A percentile compares a stretch with the other conserved stretches of the same genome.
Evolutionary conservation across 2,329 filamentous ascomycete species (phyloP).

Genomic region (Gnomoniopsis sp.): DNA sequence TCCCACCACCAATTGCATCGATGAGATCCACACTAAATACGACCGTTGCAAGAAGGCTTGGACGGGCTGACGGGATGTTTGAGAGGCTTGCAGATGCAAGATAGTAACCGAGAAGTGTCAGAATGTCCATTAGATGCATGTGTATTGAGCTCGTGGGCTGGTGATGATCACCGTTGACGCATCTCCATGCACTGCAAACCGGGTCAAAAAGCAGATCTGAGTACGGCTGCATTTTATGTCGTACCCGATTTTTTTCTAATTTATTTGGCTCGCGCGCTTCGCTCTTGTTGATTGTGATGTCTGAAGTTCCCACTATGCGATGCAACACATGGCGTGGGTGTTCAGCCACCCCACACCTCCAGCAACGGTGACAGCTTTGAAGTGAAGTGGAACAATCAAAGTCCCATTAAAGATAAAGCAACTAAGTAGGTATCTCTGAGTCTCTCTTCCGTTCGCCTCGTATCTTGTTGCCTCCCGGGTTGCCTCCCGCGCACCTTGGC

Average conservation of each 20-base stretch:
- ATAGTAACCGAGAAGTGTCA: not conserved
- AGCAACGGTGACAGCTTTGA: not conserved
- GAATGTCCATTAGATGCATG: not conserved
- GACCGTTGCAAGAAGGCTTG: not conserved
- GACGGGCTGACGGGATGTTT: not conserved
- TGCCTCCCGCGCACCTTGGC: not conserved
- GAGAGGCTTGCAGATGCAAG: not conserved
- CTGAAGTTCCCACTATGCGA: not conserved
- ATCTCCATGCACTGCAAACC: not conserved
- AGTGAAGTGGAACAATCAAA: not conserved
- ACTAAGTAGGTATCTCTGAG: conserved; percentile 7
- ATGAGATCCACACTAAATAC: conserved; percentile 1
- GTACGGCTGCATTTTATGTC: no score
- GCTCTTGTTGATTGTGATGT: not conserved
- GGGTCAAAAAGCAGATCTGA: not conserved
- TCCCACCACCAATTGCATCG: conserved; percentile 13
- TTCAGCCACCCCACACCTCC: not conserved
- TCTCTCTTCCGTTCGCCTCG: not conserved
- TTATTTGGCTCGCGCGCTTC: not conserved
- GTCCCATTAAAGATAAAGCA: not conserved
- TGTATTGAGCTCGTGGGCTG: not conserved
- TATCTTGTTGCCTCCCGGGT: conserved; percentile 8
- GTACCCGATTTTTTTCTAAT: no score
- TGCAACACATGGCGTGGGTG: not conserved
- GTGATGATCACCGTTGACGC: not conserved